Conservation (phyloP, 345 rosid species). For the Microthlaspi erraticum region DNA sequence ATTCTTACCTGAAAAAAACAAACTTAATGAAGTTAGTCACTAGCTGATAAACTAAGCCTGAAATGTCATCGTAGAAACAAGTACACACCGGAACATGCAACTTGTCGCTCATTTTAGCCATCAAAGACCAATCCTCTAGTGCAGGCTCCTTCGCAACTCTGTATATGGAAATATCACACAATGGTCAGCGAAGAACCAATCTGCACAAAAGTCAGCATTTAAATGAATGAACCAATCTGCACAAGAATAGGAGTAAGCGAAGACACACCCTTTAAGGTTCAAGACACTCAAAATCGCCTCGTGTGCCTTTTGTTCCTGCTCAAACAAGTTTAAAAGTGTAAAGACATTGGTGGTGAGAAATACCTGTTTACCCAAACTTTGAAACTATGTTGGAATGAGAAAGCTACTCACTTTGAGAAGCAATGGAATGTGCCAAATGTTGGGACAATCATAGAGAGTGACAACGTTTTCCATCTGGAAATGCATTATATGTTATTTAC, state of each 20-base stretch:
- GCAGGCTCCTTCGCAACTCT: constrained; percentile 70
- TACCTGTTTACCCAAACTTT: neutral
- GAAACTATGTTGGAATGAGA: neutral
- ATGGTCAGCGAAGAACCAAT: no score
- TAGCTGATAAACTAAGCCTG: constrained; percentile 13
- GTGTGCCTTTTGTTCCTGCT: constrained; percentile 94
- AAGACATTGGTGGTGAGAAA: neutral
- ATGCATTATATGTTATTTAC: constrained; percentile 10
- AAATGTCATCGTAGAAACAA: constrained; percentile 13
- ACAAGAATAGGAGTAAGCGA: constrained; percentile 14
- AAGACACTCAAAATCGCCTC: constrained; percentile 80
- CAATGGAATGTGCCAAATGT: constrained; percentile 97
- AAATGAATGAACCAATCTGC: constrained; percentile 8
- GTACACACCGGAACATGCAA: constrained; percentile 73
- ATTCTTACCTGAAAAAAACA: constrained; percentile 72
- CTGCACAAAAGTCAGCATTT: constrained; percentile 4
- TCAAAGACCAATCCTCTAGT: constrained; percentile 71
- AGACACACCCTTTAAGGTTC: constrained; percentile 71
- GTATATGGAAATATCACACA: constrained; percentile 41
- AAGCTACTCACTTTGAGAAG: constrained; percentile 72
- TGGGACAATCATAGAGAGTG: constrained; percentile 87
- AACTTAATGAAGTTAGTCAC: constrained; percentile 37
- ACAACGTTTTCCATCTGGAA: constrained; percentile 76
- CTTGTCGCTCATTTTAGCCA: constrained; percentile 67
- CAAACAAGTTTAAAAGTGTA: constrained; percentile 28